phyloP scores from a whole-genome alignment of 352 stramenopile species.

The Elongisporangium senticosum region DNA sequence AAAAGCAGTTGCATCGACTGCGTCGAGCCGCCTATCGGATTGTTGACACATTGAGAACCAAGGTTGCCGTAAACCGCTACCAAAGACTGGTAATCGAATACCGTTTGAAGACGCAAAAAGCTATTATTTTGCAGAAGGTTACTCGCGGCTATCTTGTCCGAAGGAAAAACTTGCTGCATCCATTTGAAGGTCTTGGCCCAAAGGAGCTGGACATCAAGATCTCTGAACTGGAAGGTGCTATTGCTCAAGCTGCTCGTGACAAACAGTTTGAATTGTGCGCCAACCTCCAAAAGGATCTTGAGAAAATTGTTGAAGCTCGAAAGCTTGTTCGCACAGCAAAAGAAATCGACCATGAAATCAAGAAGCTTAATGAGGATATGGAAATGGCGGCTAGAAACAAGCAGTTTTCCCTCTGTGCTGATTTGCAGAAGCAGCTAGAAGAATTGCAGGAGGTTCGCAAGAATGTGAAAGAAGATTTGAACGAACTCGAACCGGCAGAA shows the following conservation, averaged over 20 bases:
- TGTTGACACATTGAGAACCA: constrained; percentile 47
- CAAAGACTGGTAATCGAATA: constrained; percentile 39
- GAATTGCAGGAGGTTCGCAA: constrained; percentile 68
- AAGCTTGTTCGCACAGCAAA: constrained; percentile 85
- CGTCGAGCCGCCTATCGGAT: constrained; percentile 59
- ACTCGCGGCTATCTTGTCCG: constrained; percentile 65
- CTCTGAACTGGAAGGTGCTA: constrained; percentile 64
- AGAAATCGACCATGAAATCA: constrained; percentile 79
- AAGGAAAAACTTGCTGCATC: constrained; percentile 68
- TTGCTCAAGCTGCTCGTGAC: constrained; percentile 66
- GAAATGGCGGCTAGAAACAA: constrained; percentile 66
- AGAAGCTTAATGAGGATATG: constrained; percentile 72
- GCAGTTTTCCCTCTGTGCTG: constrained; percentile 75
- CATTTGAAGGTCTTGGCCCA: constrained; percentile 67
- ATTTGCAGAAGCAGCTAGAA: constrained; percentile 78
- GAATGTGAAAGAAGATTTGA: constrained; percentile 79
- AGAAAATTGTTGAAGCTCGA: constrained; percentile 72
- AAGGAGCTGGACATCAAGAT: constrained; percentile 82
- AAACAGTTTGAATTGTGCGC: constrained; percentile 86
- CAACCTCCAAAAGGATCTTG: constrained; percentile 78
- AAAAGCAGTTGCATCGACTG: constrained; percentile 38
- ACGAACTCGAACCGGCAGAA: constrained; percentile 79
- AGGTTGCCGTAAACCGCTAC: constrained; percentile 65
- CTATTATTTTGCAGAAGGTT: constrained; percentile 72
- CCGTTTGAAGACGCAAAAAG: constrained; percentile 39